Evolutionary conservation across 768 basidiomycete genomes (phyloP).

Genomic region (Suillus subaureus): DNA sequence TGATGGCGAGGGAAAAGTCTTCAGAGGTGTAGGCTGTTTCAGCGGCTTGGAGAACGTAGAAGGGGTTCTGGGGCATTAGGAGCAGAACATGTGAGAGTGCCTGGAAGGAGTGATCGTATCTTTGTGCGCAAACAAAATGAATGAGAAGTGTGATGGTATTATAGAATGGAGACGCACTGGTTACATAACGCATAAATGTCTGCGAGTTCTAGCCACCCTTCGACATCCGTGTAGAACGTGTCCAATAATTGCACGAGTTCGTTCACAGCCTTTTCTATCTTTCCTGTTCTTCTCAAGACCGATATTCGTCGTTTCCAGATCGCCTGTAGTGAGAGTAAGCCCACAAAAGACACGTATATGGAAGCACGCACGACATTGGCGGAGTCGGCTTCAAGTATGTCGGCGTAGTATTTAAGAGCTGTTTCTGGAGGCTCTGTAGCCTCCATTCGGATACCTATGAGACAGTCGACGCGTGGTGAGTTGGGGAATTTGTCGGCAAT

Average conservation of each 20-base stretch:
- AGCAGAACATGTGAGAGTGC: constrained; percentile 81
- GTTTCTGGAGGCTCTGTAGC: constrained; percentile 56
- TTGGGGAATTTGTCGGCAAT: constrained; percentile 74
- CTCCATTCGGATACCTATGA: constrained; percentile 81
- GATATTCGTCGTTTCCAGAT: constrained; percentile 82
- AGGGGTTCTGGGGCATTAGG: constrained; percentile 84
- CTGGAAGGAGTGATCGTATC: constrained; percentile 73
- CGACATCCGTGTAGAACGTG: constrained; percentile 85
- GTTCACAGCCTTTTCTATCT: constrained; percentile 65
- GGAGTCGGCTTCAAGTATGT: constrained; percentile 63
- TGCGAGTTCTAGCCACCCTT: constrained; percentile 87
- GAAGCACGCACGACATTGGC: constrained; percentile 63
- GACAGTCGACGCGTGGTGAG: constrained; percentile 77
- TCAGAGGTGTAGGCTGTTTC: constrained; percentile 85
- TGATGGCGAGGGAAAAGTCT: constrained; percentile 70
- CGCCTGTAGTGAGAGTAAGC: constrained; percentile 41
- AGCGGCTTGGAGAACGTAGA: constrained; percentile 78
- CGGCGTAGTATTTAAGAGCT: constrained; percentile 66
- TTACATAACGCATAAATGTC: constrained; percentile 76
- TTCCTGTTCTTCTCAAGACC: constrained; percentile 63
- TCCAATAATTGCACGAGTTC: constrained; percentile 78
- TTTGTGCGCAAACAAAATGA: constrained; percentile 30
- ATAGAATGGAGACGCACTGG: constrained; percentile 52
- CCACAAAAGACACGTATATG: background rate
- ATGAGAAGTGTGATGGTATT: background rate